Evolutionary conservation across 805 yeast genomes (phyloP), one percentile per base, ranked within the genome.

Genomic region (Candida easanensis): DNA sequence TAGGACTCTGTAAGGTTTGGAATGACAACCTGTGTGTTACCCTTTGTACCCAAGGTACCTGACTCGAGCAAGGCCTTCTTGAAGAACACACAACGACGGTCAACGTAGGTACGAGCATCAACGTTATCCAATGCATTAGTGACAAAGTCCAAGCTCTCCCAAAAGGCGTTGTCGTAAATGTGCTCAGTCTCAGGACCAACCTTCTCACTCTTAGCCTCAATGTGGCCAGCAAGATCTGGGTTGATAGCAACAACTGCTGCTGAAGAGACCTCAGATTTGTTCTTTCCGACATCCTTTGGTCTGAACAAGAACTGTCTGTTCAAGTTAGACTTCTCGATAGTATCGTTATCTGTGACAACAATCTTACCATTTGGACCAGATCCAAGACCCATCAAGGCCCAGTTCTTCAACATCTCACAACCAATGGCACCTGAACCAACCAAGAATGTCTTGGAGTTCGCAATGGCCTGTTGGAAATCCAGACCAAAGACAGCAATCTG

Each of bases 361-460:
- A 93, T 86, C 56, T 79, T 76, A 57, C 99, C 99, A 4, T 84
- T 65, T 31, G 90, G 88, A 33, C 98, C 98, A 19, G 95, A 76
- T 27, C 96, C 98, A 41, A 93, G 70, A 35, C 99, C 99, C 79
- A 90, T 76, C 77, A 93, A 76, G 5, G 99, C 97, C 98, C 98
- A 93, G 61, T 88, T 90, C 68, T 93, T 93, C 58, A 93, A 74
- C 90, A 93, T 91, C 69, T 93, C 99, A 71, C 99, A 93, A 31
- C 99, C 99, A 71, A 93, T 93, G 16, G 99, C 99, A 62, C 99
- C 99, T 2, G 97, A 76, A 35, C 99, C 99, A 32, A 93, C 99
- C 52, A 93, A 71, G 65, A 93, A 91, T 4, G 90, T 88, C 58
- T 80, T 84, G 50, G 85, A 69, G 64, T 90, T 88, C 30, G 87